Evolutionary conservation across 352 stramenopile genomes (phyloP), one percentile per base, ranked within the genome.

Genomic region (Discostella stelligera): DNA sequence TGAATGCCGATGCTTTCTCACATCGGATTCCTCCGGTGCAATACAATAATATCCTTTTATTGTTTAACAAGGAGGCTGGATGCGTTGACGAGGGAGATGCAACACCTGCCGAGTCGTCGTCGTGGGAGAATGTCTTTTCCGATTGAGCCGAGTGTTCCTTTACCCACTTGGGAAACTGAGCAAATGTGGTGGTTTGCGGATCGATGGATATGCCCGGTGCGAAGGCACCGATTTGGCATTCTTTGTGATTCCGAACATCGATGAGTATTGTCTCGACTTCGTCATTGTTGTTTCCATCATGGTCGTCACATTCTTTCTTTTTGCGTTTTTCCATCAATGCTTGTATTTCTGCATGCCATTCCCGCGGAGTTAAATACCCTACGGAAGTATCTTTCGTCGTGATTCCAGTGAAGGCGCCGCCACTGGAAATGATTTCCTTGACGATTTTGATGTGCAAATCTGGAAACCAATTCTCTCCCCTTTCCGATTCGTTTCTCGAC

Each of bases 31-130:
- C 65, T 63, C 85, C 85, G 16, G 82, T 91, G 58, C 85, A 89
- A 64, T 94, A 94, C 87, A 94, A 93, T n/a, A 91, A 66, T 44
- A 93, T 83, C 8, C 84, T 84, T 66, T 90, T 91, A 14, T 82
- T 71, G 5, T 46, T 50, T 27, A 71, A 54, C 49, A 60, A 25
- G 2, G 63, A 62, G 25, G 61, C n/a, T n/a, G 4, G 37, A 44
- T 44, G 37, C 37, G 37, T 1, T 10, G 37, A 44, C 7, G 37
- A 44, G 7, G 37, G 13, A 10, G 37, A 66, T 62, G 27, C 13
- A 49, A 10, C 6, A 13, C 37, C 11, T 44, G 7, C 37, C 37
- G 13, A 44, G 50, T 55, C 50, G 20, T 58, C 30, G 18, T 58
- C 30, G 18, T 39, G 4, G 25, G 30, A 39, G 27, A 21, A 3